phyloP scores from a whole-genome alignment of 768 basidiomycete species.

The Hygrophoropsis aurantiaca region DNA sequence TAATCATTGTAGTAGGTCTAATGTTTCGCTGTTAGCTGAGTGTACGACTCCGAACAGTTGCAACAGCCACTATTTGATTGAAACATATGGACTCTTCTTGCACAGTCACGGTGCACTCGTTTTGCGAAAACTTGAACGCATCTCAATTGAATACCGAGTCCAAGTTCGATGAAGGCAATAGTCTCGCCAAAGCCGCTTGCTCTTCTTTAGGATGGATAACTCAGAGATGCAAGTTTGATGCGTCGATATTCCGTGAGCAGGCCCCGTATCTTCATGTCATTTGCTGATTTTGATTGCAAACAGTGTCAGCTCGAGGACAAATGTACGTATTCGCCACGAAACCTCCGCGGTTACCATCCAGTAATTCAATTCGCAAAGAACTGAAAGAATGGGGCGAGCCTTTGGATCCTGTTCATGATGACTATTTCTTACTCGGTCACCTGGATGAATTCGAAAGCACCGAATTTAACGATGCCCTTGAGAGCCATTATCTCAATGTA shows the following conservation, averaged over 20 bases:
- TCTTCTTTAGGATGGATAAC: slow-evolving; percentile 18
- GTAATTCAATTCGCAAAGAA: not conserved
- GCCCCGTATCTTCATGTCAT: not conserved
- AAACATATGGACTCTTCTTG: no score
- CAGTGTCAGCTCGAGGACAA: slow-evolving; percentile 14
- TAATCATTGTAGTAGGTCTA: no score
- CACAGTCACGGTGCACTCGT: slow-evolving; percentile 24
- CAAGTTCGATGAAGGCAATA: slow-evolving; percentile 18
- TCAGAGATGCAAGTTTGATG: slow-evolving; percentile 10
- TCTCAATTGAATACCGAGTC: not conserved
- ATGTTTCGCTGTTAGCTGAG: no score
- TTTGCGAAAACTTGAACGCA: slow-evolving; percentile 6
- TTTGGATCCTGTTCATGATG: slow-evolving; percentile 27
- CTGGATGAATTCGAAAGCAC: slow-evolving; percentile 46
- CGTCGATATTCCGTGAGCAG: slow-evolving; percentile 22
- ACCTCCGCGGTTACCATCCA: slow-evolving; percentile 13
- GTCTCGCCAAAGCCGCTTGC: slow-evolving; percentile 14
- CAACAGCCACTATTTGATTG: no score
- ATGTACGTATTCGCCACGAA: slow-evolving; percentile 21
- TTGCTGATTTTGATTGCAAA: not conserved
- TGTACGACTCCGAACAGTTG: no score
- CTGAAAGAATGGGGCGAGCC: slow-evolving; percentile 42
- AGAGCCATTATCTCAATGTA: no score
- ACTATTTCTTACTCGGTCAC: slow-evolving; percentile 35
- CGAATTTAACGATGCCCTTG: slow-evolving; percentile 18